Evolutionary conservation across 129 eudicot species (phyloP), one percentile per base, ranked within the genome.

Genomic region (Tanacetum coccineum): DNA sequence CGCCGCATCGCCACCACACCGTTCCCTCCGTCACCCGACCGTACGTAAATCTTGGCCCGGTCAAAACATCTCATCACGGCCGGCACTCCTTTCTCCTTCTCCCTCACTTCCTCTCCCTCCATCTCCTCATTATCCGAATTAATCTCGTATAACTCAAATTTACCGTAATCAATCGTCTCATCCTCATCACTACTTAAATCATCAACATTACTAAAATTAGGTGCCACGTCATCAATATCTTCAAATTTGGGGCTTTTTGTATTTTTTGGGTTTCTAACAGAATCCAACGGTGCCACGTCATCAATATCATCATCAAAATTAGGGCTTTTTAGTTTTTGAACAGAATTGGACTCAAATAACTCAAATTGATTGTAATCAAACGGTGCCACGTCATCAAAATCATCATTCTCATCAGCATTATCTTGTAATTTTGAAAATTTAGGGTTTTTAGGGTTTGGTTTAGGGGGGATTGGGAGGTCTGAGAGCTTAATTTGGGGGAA

Each of bases 31-130:
- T 93, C 91, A 14, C 98, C 98, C 0, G 96, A 89, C 62, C 82
- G 81, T 3, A 86, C 96, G 36, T 57, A 88, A 6, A 92, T 86
- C 66, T 88, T 92, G 2, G 96, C 96, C 67, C 91, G 55, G 30
- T 92, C 98, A 17, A 92, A 92, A 75, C 98, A 92, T 73, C 98
- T 74, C 96, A 92, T 92, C 47, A 92, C 95, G 0, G 98, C 98
- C 0, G 98, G 98, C 12, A 92, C 84, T 58, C 98, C 98, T 74
- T 92, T 92, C 77, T 92, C 98, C 81, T 91, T 91, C 77, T 79
- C 96, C 39, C 54, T 4, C 50, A 79, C 0, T 32, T 75, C 20
- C 32, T 67, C 45, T 45, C n/a, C 77, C 13, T 75, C 79, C 0
- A 66, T 65, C 89, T 22, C 25, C 2, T 22, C 25, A 2, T 60